Conservation (phyloP, 2,329 filamentous ascomycete genomes). For the Botrytis paeoniae region DNA sequence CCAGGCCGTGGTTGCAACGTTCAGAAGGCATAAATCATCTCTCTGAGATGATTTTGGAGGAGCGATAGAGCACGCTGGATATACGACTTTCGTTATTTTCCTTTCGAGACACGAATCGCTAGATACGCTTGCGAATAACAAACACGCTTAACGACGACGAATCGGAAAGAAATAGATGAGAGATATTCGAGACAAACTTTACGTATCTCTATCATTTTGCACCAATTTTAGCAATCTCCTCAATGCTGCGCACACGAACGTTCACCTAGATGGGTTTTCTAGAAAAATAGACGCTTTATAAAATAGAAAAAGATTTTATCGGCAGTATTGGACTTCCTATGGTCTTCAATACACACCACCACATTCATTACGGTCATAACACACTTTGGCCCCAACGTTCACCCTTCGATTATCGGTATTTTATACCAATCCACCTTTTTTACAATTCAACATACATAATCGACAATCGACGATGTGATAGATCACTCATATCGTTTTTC, state of each 20-base stretch:
- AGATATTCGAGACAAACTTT: background rate
- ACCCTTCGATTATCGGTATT: background rate
- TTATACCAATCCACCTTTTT: background rate
- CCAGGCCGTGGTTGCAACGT: background rate
- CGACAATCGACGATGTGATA: background rate
- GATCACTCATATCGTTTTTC: background rate
- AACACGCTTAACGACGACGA: background rate
- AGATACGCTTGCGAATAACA: slow-evolving; percentile 1
- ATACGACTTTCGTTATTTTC: background rate
- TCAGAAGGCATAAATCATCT: slow-evolving; percentile 15
- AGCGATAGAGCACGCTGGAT: slow-evolving; percentile 5
- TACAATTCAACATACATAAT: background rate
- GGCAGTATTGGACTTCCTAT: background rate
- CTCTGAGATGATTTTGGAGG: background rate
- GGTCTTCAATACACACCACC: background rate
- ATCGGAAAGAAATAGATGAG: background rate
- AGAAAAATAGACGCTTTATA: background rate
- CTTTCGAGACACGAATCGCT: background rate
- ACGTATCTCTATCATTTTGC: background rate
- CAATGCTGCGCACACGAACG: background rate
- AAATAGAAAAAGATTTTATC: background rate
- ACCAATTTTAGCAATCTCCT: background rate
- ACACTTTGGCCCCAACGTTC: background rate
- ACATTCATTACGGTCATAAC: slow-evolving; percentile 8
- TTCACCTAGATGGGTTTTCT: background rate